phyloP scores from a whole-genome alignment of 805 yeast genomes.

The Myxozyma mucilagina region DNA sequence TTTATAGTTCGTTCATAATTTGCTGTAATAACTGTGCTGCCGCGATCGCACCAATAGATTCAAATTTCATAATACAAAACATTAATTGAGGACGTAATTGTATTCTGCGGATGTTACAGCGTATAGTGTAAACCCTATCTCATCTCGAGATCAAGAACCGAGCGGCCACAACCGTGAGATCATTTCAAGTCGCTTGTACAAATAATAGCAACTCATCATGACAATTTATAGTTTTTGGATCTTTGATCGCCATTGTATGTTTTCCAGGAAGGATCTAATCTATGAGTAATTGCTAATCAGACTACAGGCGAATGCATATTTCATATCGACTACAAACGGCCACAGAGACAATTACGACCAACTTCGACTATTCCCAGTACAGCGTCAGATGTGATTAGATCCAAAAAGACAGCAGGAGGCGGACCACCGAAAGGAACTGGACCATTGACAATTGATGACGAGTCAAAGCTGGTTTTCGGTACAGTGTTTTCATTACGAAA shows the following conservation, averaged over 20 bases:
- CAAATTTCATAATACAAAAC: too few species aligned
- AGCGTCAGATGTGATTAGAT: neutral
- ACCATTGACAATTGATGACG: constrained; percentile 52
- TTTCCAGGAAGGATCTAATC: neutral
- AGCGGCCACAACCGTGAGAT: too few species aligned
- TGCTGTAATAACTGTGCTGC: too few species aligned
- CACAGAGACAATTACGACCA: constrained; percentile 20
- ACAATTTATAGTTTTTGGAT: constrained; percentile 84
- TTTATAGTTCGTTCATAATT: too few species aligned
- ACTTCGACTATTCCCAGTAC: neutral
- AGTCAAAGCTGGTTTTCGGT: constrained; percentile 83
- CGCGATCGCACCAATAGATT: too few species aligned
- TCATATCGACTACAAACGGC: constrained; percentile 57
- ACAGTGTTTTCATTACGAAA: constrained; percentile 76
- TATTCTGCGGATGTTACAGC: too few species aligned
- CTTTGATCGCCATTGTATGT: constrained; percentile 82
- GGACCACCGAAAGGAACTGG: constrained; percentile 20
- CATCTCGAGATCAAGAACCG: too few species aligned
- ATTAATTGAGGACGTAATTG: too few species aligned
- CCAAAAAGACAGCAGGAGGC: constrained; percentile 39
- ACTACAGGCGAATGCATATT: constrained; percentile 67
- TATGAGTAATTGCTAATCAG: neutral
- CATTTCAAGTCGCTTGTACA: too few species aligned
- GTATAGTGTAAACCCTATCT: too few species aligned
- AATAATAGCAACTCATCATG: constrained; percentile 41